Conservation (phyloP, 129 eudicot genomes). For the Flaveria ramosissima region DNA sequence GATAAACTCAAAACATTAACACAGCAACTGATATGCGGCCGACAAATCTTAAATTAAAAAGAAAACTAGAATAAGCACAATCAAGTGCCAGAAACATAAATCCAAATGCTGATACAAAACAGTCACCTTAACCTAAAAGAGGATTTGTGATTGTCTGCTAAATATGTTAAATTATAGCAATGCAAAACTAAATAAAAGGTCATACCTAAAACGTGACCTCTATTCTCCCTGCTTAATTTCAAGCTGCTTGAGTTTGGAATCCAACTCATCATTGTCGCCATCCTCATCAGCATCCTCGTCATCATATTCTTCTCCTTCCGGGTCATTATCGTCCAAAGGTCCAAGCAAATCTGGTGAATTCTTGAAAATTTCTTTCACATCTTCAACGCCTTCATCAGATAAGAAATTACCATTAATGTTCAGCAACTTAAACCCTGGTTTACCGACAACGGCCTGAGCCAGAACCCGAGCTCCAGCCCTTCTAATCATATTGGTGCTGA, state of each 20-base stretch:
- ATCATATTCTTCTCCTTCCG: constrained; percentile 67
- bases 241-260: constrained; percentile 60
- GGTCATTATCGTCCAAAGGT: constrained; percentile 76
- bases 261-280: constrained; percentile 53
- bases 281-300: constrained; percentile 48
- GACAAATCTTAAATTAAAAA: neutral
- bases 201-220: constrained; percentile 32
- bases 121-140: neutral
- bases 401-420: constrained; percentile 70
- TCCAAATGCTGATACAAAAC: constrained; percentile 21
- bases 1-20: neutral
- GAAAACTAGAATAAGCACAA: neutral
- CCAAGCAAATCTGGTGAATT: constrained; percentile 50
- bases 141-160: constrained; percentile 1
- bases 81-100: constrained; percentile 21
- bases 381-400: constrained; percentile 86
- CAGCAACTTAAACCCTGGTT: constrained; percentile 57
- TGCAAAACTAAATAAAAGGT: constrained; percentile 22
- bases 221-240: constrained; percentile 61
- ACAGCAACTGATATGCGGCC: neutral
- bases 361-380: constrained; percentile 56
- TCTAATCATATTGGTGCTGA: constrained; percentile 61
- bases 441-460: constrained; percentile 63
- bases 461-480: constrained; percentile 78
- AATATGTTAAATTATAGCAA: constrained; percentile 13